Evolutionary conservation across 148 eudicot genomes (phyloP), one percentile per base, ranked within the genome.

Genomic region (Cornus florida): DNA sequence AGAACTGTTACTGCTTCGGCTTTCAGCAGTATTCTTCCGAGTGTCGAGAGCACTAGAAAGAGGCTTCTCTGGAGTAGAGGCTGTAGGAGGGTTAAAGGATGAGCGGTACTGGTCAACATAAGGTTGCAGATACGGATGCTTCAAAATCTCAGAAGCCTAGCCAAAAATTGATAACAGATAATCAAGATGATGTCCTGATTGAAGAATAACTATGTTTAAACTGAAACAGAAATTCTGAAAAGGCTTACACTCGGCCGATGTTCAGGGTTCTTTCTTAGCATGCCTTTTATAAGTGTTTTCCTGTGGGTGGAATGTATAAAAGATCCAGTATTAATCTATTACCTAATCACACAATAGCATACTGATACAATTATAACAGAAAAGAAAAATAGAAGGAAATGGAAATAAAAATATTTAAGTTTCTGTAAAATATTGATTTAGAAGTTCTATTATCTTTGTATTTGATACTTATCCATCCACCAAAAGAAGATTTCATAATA

Each of bases 241-340:
- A 53, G 31, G 33, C 88, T 77, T 90, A 94, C 98, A 81, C 81
- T 92, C 67, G 97, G 92, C 70, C 98, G 89, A 80, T 92, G 97
- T 82, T 94, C 98, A 35, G 98, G 98, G 81, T 89, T 94, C 84
- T 94, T 94, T 14, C 98, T 86, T 77, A 94, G 87, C 98, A 94
- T 94, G 80, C 93, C 90, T 83, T 92, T 94, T 80, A 94, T 94
- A 23, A 94, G 83, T 31, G 90, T 20, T 70, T 90, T 90, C 85
- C 94, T 91, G 86, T 68, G 74, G 68, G 73, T 53, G 57, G 38
- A 69, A 75, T 20, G 20, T 12, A 48, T 38, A 56, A 74, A 74
- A 48, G 7, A 74, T 74, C 6, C 56, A 17, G 50, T 28, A 72
- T 48, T 43, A 69, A 28, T 5, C 2, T 66, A 20, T 48, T 12